Evolutionary conservation across 2,329 filamentous ascomycete genomes (phyloP).

Genomic region (Botrytis galanthina): DNA sequence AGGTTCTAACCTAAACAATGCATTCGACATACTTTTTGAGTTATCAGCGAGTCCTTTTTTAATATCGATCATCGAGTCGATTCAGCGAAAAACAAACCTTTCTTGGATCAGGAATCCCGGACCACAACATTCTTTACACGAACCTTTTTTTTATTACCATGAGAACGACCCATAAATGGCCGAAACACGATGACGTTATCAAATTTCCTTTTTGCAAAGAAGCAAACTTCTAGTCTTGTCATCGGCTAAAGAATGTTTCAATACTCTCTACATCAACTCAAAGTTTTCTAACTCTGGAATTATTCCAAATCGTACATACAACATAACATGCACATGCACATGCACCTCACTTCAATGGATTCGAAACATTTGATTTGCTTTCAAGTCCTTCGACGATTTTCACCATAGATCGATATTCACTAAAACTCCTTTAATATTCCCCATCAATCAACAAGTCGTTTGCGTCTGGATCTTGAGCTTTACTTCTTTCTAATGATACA

Average conservation of each 20-base stretch:
- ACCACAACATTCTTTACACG: conserved; percentile 28
- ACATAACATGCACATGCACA: not conserved
- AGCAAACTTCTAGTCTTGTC: not conserved
- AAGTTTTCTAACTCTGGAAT: not conserved
- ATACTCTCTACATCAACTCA: conserved; percentile 10
- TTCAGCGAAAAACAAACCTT: conserved; percentile 25
- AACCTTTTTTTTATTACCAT: conserved; percentile 20
- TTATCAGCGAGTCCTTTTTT: conserved; percentile 26
- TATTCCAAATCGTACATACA: conserved; percentile 13
- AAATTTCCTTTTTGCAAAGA: conserved; percentile 7
- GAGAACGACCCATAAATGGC: not conserved
- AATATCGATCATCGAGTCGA: conserved; percentile 25
- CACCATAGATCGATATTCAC: conserved; percentile 14
- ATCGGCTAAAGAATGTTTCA: not conserved
- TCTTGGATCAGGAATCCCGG: conserved; percentile 39
- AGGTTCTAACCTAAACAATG: conserved; percentile 22
- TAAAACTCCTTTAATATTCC: conserved; percentile 6
- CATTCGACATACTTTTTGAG: conserved; percentile 35
- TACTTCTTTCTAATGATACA: not conserved
- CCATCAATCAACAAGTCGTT: conserved; percentile 1
- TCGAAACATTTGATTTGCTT: conserved; percentile 6
- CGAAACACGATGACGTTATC: conserved; percentile 11
- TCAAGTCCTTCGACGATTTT: conserved; percentile 2
- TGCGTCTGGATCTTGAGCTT: conserved; percentile 3
- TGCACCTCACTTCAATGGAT: conserved; percentile 1